Evolutionary conservation across 345 rosid genomes (phyloP).

Genomic region (Populus pruinosa): DNA sequence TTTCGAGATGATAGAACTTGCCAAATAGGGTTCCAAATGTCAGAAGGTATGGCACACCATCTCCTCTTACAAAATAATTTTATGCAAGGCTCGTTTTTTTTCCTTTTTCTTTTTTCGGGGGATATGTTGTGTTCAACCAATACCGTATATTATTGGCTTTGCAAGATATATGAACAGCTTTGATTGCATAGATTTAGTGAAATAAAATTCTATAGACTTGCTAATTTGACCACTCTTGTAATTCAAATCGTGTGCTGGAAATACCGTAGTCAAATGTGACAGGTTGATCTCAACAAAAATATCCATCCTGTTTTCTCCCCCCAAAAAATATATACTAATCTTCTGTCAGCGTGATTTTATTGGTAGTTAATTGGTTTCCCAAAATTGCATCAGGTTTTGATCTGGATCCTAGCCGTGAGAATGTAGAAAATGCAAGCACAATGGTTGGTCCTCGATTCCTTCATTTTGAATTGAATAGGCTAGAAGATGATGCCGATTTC

Average conservation of each 20-base stretch:
- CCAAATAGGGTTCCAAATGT: constrained; percentile 4
- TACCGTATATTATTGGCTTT: background rate
- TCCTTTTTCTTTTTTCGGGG: background rate
- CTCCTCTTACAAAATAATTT: background rate
- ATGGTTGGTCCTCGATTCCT: constrained; percentile 6
- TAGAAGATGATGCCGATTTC: constrained; percentile 40
- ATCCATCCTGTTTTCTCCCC: background rate
- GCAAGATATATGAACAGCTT: background rate
- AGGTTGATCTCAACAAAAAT: background rate
- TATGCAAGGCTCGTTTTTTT: background rate
- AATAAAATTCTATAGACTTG: background rate
- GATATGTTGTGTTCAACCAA: background rate
- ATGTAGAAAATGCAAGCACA: constrained; percentile 13
- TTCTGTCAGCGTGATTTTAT: background rate
- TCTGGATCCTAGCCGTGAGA: constrained; percentile 13
- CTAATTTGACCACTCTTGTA: background rate
- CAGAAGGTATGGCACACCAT: constrained; percentile 27
- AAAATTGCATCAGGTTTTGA: constrained; percentile 27
- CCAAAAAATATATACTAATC: background rate
- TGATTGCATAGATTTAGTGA: background rate
- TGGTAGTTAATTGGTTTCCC: constrained; percentile 8
- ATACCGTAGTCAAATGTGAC: background rate
- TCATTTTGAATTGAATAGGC: constrained; percentile 18
- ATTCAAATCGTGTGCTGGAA: background rate
- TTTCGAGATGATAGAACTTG: constrained; percentile 8